phyloP scores from a whole-genome alignment of 441 rosid species.

The Hura crepitans region DNA sequence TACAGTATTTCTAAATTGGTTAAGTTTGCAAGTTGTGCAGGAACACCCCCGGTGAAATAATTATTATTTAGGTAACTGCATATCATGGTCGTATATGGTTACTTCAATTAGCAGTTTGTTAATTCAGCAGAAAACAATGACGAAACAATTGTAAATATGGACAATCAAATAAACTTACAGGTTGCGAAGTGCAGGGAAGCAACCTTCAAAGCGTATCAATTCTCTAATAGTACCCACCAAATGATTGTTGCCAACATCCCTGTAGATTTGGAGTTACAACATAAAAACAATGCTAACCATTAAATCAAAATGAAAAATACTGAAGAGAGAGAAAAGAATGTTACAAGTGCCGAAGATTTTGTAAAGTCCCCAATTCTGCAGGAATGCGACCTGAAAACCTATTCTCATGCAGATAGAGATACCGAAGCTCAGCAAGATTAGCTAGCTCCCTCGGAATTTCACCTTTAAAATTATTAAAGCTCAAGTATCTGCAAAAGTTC shows the following conservation, averaged over 20 bases:
- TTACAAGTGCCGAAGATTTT: constrained; percentile 84
- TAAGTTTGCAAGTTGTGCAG: constrained; percentile 87
- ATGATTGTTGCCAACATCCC: constrained; percentile 95
- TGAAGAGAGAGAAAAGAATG: constrained; percentile 17
- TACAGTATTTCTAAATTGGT: constrained; percentile 89
- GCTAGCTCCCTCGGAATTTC: constrained; percentile 92
- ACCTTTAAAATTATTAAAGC: constrained; percentile 93
- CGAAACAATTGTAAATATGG: constrained; percentile 7
- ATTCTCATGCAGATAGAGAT: constrained; percentile 89
- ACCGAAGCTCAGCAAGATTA: constrained; percentile 82
- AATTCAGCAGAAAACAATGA: neutral
- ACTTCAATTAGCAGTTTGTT: neutral
- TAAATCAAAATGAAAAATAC: neutral
- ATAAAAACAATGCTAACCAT: constrained; percentile 1
- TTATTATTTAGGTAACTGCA: constrained; percentile 82
- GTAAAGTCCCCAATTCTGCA: constrained; percentile 72
- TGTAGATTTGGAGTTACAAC: constrained; percentile 24
- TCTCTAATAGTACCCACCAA: constrained; percentile 91
- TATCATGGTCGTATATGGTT: neutral
- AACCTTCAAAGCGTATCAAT: constrained; percentile 81
- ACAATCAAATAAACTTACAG: constrained; percentile 48
- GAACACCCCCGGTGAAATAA: constrained; percentile 89
- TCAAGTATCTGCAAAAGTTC: constrained; percentile 54
- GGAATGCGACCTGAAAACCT: constrained; percentile 86
- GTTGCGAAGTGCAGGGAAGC: constrained; percentile 85